Percentiles rank a stretch among this genome's conserved stretches.
Evolutionary conservation across 2,329 filamentous ascomycete genomes (phyloP).

Genomic region (Aspergillus bombycis): DNA sequence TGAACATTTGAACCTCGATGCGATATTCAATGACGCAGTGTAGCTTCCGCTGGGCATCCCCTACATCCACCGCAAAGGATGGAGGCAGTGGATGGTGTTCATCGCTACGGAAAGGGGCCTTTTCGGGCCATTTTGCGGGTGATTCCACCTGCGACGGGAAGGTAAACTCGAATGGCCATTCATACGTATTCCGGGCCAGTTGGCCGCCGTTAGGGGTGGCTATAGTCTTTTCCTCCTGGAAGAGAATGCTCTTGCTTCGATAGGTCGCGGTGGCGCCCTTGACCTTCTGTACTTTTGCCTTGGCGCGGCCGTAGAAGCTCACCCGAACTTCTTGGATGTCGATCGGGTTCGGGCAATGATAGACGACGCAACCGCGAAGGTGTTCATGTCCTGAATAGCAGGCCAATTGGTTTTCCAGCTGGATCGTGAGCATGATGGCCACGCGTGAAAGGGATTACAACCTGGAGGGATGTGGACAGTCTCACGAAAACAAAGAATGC

Average conservation of each 20-base stretch:
- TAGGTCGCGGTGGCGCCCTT: constrained; percentile 18
- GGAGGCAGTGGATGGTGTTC: constrained; percentile 16
- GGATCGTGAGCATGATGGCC: constrained; percentile 15
- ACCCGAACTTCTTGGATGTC: constrained; percentile 16
- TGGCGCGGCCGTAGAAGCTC: constrained; percentile 17
- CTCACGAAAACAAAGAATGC: background rate
- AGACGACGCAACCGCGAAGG: constrained; percentile 11
- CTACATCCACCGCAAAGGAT: constrained; percentile 9
- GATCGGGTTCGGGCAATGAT: constrained; percentile 11
- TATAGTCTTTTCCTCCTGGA: constrained; percentile 18
- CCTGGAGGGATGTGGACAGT: background rate
- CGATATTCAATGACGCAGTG: constrained; percentile 15
- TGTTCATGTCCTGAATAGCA: constrained; percentile 14
- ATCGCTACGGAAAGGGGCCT: constrained; percentile 15
- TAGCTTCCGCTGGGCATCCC: constrained; percentile 10
- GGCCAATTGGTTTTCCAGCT: constrained; percentile 10
- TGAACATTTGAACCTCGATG: constrained; percentile 13
- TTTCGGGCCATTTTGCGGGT: constrained; percentile 10
- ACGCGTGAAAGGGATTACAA: background rate
- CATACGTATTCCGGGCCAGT: constrained; percentile 11
- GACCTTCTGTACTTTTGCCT: constrained; percentile 21
- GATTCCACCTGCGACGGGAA: constrained; percentile 12
- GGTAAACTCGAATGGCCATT: constrained; percentile 18
- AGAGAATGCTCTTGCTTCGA: constrained; percentile 20
- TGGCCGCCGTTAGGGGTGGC: background rate